These are phyloP conservation scores for Ambrosia hybrid DNA, from an alignment of 140 eudicot genomes.

Conservation along the genomic window DNA sequence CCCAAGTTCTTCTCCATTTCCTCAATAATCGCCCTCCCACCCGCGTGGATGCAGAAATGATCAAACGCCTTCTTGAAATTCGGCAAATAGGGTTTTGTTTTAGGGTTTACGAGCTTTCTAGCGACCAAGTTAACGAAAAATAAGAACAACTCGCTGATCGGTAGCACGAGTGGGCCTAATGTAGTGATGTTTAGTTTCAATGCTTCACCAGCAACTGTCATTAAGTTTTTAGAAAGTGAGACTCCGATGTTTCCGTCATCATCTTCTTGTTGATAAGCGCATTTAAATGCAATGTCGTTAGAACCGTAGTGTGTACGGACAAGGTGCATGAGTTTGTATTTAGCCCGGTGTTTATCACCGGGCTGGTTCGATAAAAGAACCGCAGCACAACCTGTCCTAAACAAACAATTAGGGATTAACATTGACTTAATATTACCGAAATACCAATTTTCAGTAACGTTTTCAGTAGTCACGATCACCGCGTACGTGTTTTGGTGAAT, in stretches of 20 bases:
- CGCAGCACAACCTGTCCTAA: constrained; percentile 30
- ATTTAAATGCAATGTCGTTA: neutral
- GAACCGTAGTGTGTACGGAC: neutral
- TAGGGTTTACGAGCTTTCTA: neutral
- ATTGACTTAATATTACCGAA: constrained; percentile 31
- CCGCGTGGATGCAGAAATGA: constrained; percentile 17
- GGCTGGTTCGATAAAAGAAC: constrained; percentile 28
- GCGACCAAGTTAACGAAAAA: neutral
- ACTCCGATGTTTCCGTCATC: constrained; percentile 32
- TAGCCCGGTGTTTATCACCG: constrained; percentile 9
- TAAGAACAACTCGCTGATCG: neutral
- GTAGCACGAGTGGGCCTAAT: constrained; percentile 39
- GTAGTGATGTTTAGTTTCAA: constrained; percentile 37
- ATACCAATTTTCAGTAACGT: constrained; percentile 27
- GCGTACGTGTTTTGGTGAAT: constrained; percentile 27
- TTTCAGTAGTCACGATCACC: constrained; percentile 32
- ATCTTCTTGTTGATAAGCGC: constrained; percentile 21
- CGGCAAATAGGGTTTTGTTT: neutral
- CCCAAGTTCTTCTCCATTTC: constrained; percentile 41
- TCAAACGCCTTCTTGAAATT: constrained; percentile 43
- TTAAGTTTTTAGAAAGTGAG: constrained; percentile 36
- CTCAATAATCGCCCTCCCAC: constrained; percentile 13
- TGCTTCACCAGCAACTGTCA: constrained; percentile 43
- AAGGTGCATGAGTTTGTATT: neutral
- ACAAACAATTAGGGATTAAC: constrained; percentile 35